phyloP scores from a whole-genome alignment of 148 eudicot genomes.

The Dianthus caryophyllus region DNA sequence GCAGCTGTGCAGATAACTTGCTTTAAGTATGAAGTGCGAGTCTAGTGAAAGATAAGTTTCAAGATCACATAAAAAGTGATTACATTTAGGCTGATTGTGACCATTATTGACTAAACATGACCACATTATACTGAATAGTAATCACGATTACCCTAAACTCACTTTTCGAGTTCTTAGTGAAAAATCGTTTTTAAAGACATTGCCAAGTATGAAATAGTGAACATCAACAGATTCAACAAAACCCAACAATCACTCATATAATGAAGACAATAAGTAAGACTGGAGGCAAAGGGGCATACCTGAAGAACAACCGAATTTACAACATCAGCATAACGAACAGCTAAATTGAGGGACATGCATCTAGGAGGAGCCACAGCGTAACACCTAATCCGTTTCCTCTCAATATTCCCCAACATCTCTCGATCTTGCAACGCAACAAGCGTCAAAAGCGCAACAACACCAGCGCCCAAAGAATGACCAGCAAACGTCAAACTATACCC shows the following conservation, averaged over 20 bases:
- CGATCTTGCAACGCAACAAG: slow-evolving; percentile 63
- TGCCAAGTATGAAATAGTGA: neutral
- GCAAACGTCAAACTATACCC: slow-evolving; percentile 78
- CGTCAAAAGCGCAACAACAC: slow-evolving; percentile 66
- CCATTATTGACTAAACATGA: too few relatives aligned
- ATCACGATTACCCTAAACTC: too few relatives aligned
- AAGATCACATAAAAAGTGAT: too few relatives aligned
- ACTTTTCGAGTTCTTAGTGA: too few relatives aligned
- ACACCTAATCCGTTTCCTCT: slow-evolving; percentile 75
- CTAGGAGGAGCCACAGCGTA: slow-evolving; percentile 93
- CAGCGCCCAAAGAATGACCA: slow-evolving; percentile 96
- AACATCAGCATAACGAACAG: slow-evolving; percentile 92
- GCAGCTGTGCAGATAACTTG: neutral
- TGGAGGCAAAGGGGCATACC: slow-evolving; percentile 37
- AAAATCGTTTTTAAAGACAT: too few relatives aligned
- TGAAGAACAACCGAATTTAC: slow-evolving; percentile 88
- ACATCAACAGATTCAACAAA: neutral
- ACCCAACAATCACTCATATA: neutral
- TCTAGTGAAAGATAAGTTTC: too few relatives aligned
- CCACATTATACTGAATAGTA: too few relatives aligned
- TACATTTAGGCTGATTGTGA: too few relatives aligned
- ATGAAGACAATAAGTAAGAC: neutral
- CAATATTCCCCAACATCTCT: slow-evolving; percentile 60
- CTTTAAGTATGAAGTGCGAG: too few relatives aligned
- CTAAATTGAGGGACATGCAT: slow-evolving; percentile 88